Base-by-base conservation (phyloP, 306 rosid species). In the Elaeagnus macrophylla region DNA sequence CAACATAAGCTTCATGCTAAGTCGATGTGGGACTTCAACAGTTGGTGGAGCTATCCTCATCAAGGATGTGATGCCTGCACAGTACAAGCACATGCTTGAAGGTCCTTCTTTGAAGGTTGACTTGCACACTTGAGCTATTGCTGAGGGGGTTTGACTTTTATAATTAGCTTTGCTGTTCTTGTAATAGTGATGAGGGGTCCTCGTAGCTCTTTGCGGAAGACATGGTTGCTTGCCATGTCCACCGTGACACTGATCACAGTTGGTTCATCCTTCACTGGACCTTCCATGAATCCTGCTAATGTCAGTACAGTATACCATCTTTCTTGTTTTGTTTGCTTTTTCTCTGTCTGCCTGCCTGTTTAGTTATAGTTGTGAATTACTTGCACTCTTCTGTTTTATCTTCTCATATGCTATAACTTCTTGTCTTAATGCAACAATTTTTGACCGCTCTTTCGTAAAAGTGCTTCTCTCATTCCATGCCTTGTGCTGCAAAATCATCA, bases 241-340 rank as follows among this genome's bases (percentile, higher is more conserved):
- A 83, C 97, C 0, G 87, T 83, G 7, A 40, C 70, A 1, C 36
- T 85, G 64, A 74, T 89, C 13, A 71, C 82, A 61, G 14, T 63
- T 0, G 97, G 95, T 48, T 75, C 95, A 56, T 51, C 75, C 38
- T 89, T 74, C 70, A 80, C 97, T 0, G 93, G 95, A 10, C 97
- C 97, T 48, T 73, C 97, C 66, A 85, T 89, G 95, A 89, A 89
- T 64, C 97, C 97, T 11, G 93, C 89, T 70, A 85, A 89, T 45
- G 94, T 88, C 57, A 82, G 96, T 66, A 39, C n/a, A 36, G 25
- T 42, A 46, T 55, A 12, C 42, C 12, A 40, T 48, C 18, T 51
- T 16, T 62, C 18, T 13, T 37, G 37, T 12, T 46, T 52, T 52
- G 11, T 10, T 32, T 54, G 40, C 37, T 13, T 6, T 12, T 57